Evolutionary conservation across 805 yeast genomes (phyloP).

Genomic region (Ogataea methanolica): DNA sequence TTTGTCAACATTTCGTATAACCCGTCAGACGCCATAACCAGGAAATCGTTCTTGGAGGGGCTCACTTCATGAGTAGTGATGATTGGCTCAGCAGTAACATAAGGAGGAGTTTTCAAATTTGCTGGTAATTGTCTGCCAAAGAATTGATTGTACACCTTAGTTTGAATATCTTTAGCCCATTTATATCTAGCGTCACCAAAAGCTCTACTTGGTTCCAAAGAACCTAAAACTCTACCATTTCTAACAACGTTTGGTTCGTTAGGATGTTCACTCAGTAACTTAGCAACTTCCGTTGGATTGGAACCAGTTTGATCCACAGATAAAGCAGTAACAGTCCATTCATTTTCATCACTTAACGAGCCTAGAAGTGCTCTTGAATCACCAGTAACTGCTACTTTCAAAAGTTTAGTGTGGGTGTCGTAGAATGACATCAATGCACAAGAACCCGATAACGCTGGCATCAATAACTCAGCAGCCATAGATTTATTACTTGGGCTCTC

Average conservation of each 20-base stretch:
- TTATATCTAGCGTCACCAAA: conserved; percentile 97
- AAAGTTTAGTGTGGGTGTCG: conserved; percentile 64
- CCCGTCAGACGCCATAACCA: conserved; percentile 94
- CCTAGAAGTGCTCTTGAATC: conserved; percentile 93
- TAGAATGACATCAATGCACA: conserved; percentile 87
- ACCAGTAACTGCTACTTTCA: conserved; percentile 93
- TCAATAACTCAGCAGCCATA: conserved; percentile 63
- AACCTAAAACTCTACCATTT: conserved; percentile 87
- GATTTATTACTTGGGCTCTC: conserved; percentile 61
- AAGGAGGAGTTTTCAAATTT: conserved; percentile 83
- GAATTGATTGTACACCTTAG: conserved; percentile 63
- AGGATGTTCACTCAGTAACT: conserved; percentile 86
- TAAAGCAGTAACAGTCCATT: conserved; percentile 84
- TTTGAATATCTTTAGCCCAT: conserved; percentile 70
- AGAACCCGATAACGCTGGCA: conserved; percentile 95
- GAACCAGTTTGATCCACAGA: conserved; percentile 94
- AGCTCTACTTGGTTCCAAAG: conserved; percentile 92
- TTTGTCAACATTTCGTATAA: conserved; percentile 86
- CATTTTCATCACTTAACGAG: conserved; percentile 50
- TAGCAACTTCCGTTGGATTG: conserved; percentile 77
- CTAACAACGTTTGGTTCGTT: conserved; percentile 78
- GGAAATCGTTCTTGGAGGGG: conserved; percentile 70
- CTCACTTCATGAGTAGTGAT: conserved; percentile 74
- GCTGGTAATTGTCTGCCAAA: conserved; percentile 78
- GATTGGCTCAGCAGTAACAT: conserved; percentile 95